Conservation (phyloP, 495 filamentous ascomycete genomes). For the Lophium mytilinum region DNA sequence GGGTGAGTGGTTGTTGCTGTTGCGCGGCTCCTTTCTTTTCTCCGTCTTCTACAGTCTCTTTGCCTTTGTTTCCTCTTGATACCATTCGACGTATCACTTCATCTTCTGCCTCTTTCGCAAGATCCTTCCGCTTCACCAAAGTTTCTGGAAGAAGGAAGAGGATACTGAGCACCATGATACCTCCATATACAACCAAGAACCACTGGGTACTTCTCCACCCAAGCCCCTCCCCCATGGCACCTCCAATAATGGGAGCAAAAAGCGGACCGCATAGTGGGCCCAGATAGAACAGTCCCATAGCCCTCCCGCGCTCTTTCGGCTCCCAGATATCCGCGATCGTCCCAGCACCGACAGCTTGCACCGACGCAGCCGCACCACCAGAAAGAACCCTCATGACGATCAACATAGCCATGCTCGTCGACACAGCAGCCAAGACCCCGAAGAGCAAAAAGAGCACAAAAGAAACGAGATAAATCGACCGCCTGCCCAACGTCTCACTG, state of each 20-base stretch:
- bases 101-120: conserved; percentile 14
- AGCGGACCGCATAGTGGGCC: conserved; percentile 84
- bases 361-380: conserved; percentile 77
- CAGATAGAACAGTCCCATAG: conserved; percentile 92
- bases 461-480: conserved; percentile 77
- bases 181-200: conserved; percentile 77
- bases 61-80: not conserved
- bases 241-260: conserved; percentile 80
- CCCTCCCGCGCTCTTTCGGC: conserved; percentile 63
- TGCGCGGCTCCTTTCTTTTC: conserved; percentile 43
- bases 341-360: conserved; percentile 88
- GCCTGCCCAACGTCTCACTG: conserved; percentile 71
- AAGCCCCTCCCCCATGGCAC: conserved; percentile 58
- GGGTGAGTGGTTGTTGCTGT: conserved; percentile 36
- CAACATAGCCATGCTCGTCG: conserved; percentile 72
- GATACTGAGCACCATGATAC: conserved; percentile 32
- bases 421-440: conserved; percentile 63
- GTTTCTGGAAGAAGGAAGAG: conserved; percentile 43
- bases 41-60: conserved; percentile 41
- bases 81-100: not conserved
- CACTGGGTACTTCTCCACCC: conserved; percentile 84
- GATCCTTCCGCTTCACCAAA: conserved; percentile 13
- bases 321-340: conserved; percentile 94
- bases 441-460: conserved; percentile 77
- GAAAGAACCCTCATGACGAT: conserved; percentile 75